phyloP scores from a whole-genome alignment of 2,329 filamentous ascomycete genomes.

The Graphilbum sp. region DNA sequence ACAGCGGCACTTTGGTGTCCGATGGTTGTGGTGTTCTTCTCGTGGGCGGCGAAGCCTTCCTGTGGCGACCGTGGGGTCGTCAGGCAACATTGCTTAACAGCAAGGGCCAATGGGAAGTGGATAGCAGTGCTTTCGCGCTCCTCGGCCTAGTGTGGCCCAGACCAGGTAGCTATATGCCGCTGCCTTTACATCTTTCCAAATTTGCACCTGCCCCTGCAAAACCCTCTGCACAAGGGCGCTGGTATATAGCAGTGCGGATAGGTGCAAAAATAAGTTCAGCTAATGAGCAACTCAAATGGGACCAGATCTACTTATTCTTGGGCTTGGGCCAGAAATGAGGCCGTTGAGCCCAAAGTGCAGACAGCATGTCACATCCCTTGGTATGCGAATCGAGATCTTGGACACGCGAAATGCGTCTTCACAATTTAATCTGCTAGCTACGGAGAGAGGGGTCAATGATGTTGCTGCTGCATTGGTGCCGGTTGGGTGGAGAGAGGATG shows the following conservation, averaged over 20 bases:
- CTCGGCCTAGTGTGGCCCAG: constrained; percentile 72
- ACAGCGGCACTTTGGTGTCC: constrained; percentile 58
- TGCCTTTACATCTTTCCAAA: background rate
- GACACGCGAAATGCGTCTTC: constrained; percentile 89
- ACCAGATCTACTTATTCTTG: constrained; percentile 74
- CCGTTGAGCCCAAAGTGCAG: constrained; percentile 64
- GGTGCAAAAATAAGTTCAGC: no score
- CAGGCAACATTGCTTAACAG: constrained; percentile 44
- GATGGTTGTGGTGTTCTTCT: constrained; percentile 44
- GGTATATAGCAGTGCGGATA: no score
- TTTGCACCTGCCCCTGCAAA: no score
- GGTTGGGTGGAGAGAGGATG: constrained; percentile 58
- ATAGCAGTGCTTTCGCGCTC: constrained; percentile 53
- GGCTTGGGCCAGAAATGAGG: constrained; percentile 58
- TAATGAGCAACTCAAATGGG: no score
- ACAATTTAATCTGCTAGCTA: constrained; percentile 91
- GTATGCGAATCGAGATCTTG: constrained; percentile 72
- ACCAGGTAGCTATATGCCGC: constrained; percentile 43
- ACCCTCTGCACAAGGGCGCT: no score
- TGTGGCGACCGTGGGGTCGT: constrained; percentile 64
- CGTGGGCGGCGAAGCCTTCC: constrained; percentile 73
- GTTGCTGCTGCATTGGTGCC: constrained; percentile 81
- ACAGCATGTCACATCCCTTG: constrained; percentile 55
- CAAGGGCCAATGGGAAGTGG: constrained; percentile 70
- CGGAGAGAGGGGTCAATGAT: constrained; percentile 70